Evolutionary conservation across 805 yeast species (phyloP).

Genomic region (Metschnikowia koreensis): DNA sequence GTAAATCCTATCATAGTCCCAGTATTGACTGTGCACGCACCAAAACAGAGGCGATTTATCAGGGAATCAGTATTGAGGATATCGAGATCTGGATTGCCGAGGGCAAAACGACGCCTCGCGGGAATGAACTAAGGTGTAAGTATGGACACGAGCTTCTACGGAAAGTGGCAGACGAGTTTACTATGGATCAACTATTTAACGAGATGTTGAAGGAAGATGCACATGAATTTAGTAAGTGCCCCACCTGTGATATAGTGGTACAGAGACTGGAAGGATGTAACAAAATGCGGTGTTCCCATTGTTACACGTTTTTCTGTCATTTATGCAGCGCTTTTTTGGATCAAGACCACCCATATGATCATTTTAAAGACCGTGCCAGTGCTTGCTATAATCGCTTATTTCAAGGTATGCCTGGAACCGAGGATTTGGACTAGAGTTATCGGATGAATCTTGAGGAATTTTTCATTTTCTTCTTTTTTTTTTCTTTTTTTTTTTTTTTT

Average conservation of each 20-base stretch:
- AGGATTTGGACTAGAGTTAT: not conserved
- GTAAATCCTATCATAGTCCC: conserved; percentile 61
- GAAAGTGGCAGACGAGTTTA: conserved; percentile 43
- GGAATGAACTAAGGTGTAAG: conserved; percentile 32
- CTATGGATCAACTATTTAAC: conserved; percentile 48
- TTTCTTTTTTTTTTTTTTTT: no score
- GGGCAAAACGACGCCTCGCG: conserved; percentile 28
- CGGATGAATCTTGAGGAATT: not conserved
- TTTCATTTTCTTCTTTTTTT: no score
- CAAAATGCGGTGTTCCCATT: conserved; percentile 55
- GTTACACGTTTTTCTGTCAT: conserved; percentile 51
- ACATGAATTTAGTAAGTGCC: conserved; percentile 48
- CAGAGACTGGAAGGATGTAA: conserved; percentile 64
- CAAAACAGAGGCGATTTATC: conserved; percentile 19
- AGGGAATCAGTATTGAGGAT: conserved; percentile 30
- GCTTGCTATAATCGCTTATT: conserved; percentile 51
- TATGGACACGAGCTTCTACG: conserved; percentile 47
- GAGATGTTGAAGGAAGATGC: conserved; percentile 42
- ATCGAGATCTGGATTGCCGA: conserved; percentile 37
- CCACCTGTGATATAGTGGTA: conserved; percentile 48
- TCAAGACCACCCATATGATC: conserved; percentile 48
- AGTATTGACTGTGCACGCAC: conserved; percentile 42
- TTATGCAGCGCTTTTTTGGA: conserved; percentile 47
- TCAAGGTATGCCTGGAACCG: conserved; percentile 44
- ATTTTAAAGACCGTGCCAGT: conserved; percentile 43